phyloP scores from a whole-genome alignment of 306 rosid genomes.

The Styphnolobium japonicum region DNA sequence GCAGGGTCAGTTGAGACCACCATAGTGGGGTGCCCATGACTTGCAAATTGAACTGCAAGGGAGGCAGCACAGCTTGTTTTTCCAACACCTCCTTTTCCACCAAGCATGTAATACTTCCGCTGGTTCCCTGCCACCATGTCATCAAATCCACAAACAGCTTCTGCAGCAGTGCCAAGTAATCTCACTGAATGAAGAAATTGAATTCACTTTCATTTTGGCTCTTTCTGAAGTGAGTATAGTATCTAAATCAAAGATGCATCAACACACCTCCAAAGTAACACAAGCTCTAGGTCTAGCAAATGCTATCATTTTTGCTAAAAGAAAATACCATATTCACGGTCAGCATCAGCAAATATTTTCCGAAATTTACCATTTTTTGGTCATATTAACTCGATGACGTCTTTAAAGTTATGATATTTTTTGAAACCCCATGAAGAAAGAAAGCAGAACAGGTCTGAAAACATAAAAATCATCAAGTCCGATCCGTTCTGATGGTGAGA shows the following conservation, averaged over 20 bases:
- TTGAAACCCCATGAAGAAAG: background rate
- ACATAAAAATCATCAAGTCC: background rate
- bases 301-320: background rate
- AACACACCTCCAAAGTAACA: background rate
- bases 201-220: background rate
- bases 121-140: constrained; percentile 34
- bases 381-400: background rate
- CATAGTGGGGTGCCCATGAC: constrained; percentile 83
- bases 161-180: constrained; percentile 25
- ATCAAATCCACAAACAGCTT: constrained; percentile 36
- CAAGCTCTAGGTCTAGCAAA: background rate
- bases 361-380: background rate
- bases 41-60: constrained; percentile 80
- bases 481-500: background rate
- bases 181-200: constrained; percentile 25
- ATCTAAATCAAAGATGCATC: background rate
- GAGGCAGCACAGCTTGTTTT: constrained; percentile 49
- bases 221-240: background rate
- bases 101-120: constrained; percentile 40
- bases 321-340: background rate
- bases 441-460: background rate
- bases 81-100: constrained; percentile 46
- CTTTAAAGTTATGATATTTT: background rate
- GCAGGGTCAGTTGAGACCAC: constrained; percentile 95
- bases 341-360: background rate